A percentile compares a stretch with the other conserved stretches of the same genome.
These are phyloP conservation scores for Aspergillus coremiiformis DNA, from an alignment of 495 filamentous ascomycete species.

Conservation along the genomic window DNA sequence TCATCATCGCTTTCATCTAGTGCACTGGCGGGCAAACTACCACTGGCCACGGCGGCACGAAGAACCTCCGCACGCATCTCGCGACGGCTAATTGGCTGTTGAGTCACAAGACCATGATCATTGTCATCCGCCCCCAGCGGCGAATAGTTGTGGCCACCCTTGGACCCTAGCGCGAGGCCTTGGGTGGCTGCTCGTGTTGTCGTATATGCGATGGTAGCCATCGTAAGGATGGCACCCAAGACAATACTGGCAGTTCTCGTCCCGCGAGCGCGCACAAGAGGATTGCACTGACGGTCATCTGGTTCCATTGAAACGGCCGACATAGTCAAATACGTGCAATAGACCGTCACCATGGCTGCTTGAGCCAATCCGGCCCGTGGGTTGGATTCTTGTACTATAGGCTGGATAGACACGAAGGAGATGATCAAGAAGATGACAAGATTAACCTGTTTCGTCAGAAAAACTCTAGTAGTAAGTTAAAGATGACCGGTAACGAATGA, in stretches of 20 bases:
- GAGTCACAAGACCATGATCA: conserved; percentile 81
- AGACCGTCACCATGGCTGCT: conserved; percentile 93
- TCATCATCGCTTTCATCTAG: conserved; percentile 71
- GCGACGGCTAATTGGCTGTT: conserved; percentile 70
- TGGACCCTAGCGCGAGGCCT: conserved; percentile 70
- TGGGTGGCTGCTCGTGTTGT: conserved; percentile 95
- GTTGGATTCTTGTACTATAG: conserved; percentile 85
- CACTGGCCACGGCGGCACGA: conserved; percentile 83
- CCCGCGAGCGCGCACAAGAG: conserved; percentile 76
- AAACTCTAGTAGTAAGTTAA: not conserved
- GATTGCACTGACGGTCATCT: conserved; percentile 91
- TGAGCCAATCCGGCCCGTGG: conserved; percentile 89
- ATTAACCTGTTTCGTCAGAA: conserved; percentile 55
- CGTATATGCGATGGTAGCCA: conserved; percentile 95
- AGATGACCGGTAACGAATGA: not conserved
- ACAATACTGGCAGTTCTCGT: conserved; percentile 86
- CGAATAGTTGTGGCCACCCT: conserved; percentile 52
- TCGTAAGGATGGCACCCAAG: conserved; percentile 88
- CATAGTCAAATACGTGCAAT: conserved; percentile 98
- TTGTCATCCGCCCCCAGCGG: conserved; percentile 60
- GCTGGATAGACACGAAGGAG: conserved; percentile 81
- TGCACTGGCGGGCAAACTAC: conserved; percentile 84
- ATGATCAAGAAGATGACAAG: conserved; percentile 74
- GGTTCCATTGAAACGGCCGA: conserved; percentile 98
- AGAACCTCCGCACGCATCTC: conserved; percentile 92